Evolutionary conservation across 768 basidiomycete species (phyloP), one percentile per base, ranked within the genome.

Genomic region (Boletus rubescentipes): DNA sequence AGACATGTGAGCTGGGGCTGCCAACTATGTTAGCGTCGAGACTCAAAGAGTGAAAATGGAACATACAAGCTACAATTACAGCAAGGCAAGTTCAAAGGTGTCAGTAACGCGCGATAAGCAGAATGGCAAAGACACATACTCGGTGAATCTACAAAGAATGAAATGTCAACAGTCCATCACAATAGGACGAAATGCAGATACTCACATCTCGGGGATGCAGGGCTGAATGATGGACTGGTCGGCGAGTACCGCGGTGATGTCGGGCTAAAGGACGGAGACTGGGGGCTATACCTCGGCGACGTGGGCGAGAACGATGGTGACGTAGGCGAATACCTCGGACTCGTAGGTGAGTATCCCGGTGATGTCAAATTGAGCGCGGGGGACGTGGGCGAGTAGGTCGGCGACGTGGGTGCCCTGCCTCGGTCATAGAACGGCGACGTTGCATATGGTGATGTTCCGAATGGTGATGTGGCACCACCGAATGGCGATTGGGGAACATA

Each of bases 221-320:
- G 92, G 59, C 89, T 92, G 77, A 93, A 96, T 0, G 88, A 91
- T 0, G 94, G 93, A 65, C 88, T 91, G 30, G 92, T 89, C 2
- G 93, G 93, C 11, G 91, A 93, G 67, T 92, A 93, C 2, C 87
- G 81, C 14, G 92, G 94, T 3, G 91, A 93, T 11, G 93, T 92
- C 1, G 93, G 94, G 56, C 86, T 89, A 74, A 91, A 96, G 14
- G 89, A 88, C 9, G 94, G 94, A 2, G 91, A 93, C 55, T 93
- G 89, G 0, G 93, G 93, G 56, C 89, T 91, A 69, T 90, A 93
- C 26, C 84, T 81, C 9, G 91, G 91, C 5, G 88, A 90, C 0
- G 91, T 89, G 0, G 90, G 90, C 3, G 91, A 93, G 77, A 89
- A 92, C 20, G 87, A 86, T 2, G 88, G 89, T 1, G 86, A 91